phyloP scores from a whole-genome alignment of 1,284 basidiomycete genomes.

The Puccinia polysora region DNA sequence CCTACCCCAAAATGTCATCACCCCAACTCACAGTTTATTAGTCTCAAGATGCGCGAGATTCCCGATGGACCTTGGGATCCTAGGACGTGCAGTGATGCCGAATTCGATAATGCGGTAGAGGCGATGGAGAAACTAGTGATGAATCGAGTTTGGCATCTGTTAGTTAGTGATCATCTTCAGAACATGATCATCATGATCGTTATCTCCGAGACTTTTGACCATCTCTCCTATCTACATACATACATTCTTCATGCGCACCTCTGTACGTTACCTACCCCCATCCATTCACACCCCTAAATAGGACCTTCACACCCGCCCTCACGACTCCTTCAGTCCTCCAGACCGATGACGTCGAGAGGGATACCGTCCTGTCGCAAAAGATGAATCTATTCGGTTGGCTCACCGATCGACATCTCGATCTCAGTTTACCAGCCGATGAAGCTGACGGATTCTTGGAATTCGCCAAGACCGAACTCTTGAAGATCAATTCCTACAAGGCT shows the following conservation, averaged over 20 bases:
- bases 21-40: slow-evolving; percentile 66
- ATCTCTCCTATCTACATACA: no score
- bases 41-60: slow-evolving; percentile 75
- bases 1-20: slow-evolving; percentile 2
- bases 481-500: slow-evolving; percentile 98
- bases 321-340: slow-evolving; percentile 59
- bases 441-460: slow-evolving; percentile 81
- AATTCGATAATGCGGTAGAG: slow-evolving; percentile 95
- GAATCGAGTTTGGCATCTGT: slow-evolving; percentile 79
- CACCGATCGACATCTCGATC: slow-evolving; percentile 79
- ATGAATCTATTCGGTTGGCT: slow-evolving; percentile 89
- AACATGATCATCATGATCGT: slow-evolving; percentile 50
- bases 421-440: slow-evolving; percentile 59
- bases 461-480: slow-evolving; percentile 89
- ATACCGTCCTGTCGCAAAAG: slow-evolving; percentile 83
- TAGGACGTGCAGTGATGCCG: slow-evolving; percentile 59
- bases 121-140: slow-evolving; percentile 99
- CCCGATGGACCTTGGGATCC: slow-evolving; percentile 43
- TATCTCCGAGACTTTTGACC: not conserved
- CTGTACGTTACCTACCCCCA: slow-evolving; percentile 30
- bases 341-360: slow-evolving; percentile 90
- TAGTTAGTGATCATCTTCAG: slow-evolving; percentile 15
- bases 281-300: slow-evolving; percentile 53
- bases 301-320: slow-evolving; percentile 60
- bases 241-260: slow-evolving; percentile 7